phyloP scores from a whole-genome alignment of 2,329 filamentous ascomycete genomes.

The Trichoderma guizhouense region DNA sequence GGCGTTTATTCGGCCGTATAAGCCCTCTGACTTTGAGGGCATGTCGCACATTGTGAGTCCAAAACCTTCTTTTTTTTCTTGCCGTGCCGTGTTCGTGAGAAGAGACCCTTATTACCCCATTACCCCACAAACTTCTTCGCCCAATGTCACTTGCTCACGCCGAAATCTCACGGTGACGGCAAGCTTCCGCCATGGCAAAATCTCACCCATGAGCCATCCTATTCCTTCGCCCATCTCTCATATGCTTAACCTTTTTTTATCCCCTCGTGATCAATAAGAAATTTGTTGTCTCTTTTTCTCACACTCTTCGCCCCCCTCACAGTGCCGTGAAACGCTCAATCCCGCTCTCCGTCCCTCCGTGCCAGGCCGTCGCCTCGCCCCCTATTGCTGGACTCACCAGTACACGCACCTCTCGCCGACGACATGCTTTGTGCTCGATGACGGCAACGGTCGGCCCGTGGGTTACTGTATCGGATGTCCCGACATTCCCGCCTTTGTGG shows the following conservation, averaged over 20 bases:
- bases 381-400: conserved; percentile 51
- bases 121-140: not conserved
- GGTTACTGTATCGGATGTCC: conserved; percentile 50
- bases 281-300: not conserved
- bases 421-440: conserved; percentile 48
- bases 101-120: not conserved
- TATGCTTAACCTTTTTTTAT: not conserved
- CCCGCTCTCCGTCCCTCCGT: conserved; percentile 38
- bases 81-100: not conserved
- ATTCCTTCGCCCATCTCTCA: not conserved
- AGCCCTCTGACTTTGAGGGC: conserved; percentile 38
- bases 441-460: conserved; percentile 42
- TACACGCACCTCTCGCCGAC: conserved; percentile 45
- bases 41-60: conserved; percentile 40
- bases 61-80: not conserved
- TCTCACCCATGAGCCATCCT: not conserved
- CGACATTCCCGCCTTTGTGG: conserved; percentile 40
- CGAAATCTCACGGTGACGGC: not conserved
- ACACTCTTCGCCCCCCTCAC: not conserved
- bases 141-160: not conserved
- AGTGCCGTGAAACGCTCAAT: conserved; percentile 49
- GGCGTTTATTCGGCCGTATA: conserved; percentile 45
- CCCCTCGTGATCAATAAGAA: not conserved
- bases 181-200: not conserved
- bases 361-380: conserved; percentile 36